A percentile compares a stretch with the other conserved stretches of the same genome.
Conservation (phyloP, 2,329 filamentous ascomycete species). For the Colletotrichum zoysiae region DNA sequence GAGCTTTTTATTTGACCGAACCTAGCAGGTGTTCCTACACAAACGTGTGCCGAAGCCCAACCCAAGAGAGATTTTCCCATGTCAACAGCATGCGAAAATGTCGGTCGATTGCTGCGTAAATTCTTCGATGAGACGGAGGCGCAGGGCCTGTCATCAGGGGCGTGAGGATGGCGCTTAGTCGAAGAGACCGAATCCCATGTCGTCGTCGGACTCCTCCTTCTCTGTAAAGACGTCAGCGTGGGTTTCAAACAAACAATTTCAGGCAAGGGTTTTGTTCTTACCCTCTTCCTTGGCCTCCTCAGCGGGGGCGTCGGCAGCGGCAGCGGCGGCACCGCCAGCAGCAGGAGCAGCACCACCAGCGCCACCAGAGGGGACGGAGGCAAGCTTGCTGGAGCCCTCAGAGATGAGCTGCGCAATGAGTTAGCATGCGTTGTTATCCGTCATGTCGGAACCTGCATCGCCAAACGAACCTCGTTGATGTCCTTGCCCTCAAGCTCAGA, state of each 20-base stretch:
- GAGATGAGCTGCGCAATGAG: conserved; percentile 79
- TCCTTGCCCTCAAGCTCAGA: conserved; percentile 92
- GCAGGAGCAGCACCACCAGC: conserved; percentile 77
- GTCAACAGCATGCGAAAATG: conserved; percentile 49
- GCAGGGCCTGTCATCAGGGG: conserved; percentile 47
- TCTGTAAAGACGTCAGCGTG: conserved; percentile 55
- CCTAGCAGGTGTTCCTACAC: conserved; percentile 41
- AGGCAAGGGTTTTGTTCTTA: conserved; percentile 72
- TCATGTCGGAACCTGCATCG: background rate
- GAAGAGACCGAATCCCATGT: conserved; percentile 76
- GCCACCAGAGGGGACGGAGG: conserved; percentile 95
- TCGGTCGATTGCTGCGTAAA: conserved; percentile 49
- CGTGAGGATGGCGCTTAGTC: conserved; percentile 65
- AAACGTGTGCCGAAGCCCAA: conserved; percentile 40
- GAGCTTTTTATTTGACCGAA: conserved; percentile 40
- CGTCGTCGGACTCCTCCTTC: conserved; percentile 62
- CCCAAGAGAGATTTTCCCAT: conserved; percentile 47
- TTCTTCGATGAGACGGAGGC: conserved; percentile 52
- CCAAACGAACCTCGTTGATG: conserved; percentile 84
- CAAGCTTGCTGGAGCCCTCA: conserved; percentile 92
- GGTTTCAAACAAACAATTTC: conserved; percentile 18
- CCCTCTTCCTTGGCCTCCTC: conserved; percentile 82
- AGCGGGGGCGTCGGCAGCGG: conserved; percentile 71
- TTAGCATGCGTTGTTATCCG: conserved; percentile 16
- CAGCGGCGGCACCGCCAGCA: conserved; percentile 76